Conservation (phyloP, 371 early-diverging fungal species). For the Mortierella sp. region DNA sequence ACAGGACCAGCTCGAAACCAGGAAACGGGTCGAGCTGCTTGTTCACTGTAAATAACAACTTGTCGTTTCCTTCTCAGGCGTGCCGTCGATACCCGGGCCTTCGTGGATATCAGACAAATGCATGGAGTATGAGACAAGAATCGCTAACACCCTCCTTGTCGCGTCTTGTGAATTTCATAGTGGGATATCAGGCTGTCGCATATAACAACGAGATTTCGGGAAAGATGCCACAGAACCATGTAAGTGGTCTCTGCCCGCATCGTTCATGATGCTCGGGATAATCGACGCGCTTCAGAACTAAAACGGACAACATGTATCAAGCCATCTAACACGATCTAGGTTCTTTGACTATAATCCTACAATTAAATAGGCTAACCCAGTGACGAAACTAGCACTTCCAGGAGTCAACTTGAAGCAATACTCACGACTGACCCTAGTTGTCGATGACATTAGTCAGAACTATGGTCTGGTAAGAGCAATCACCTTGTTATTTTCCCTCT, state of each 20-base stretch:
- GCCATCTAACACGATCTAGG: neutral
- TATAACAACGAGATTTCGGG: conserved; percentile 74
- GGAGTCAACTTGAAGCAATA: conserved; percentile 64
- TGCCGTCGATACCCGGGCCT: neutral
- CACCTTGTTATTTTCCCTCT: neutral
- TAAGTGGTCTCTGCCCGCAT: conserved; percentile 24
- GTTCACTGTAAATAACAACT: conserved; percentile 40
- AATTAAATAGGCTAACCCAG: conserved; percentile 58
- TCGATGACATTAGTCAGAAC: conserved; percentile 74
- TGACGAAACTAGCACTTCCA: conserved; percentile 62
- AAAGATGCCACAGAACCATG: conserved; percentile 69
- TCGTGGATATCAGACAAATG: neutral
- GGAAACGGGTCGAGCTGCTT: conserved; percentile 53
- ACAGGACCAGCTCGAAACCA: conserved; percentile 56
- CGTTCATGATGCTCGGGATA: neutral
- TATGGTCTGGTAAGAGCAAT: conserved; percentile 71
- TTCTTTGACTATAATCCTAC: neutral
- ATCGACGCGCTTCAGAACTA: neutral
- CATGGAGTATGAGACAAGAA: neutral
- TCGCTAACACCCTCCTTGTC: neutral
- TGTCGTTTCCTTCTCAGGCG: neutral
- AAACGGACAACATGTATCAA: neutral
- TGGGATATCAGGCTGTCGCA: conserved; percentile 83
- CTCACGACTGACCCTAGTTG: conserved; percentile 72
- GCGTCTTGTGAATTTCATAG: conserved; percentile 48